Conservation (phyloP, 371 early-diverging fungal genomes). For the Actinomucor elegans region DNA sequence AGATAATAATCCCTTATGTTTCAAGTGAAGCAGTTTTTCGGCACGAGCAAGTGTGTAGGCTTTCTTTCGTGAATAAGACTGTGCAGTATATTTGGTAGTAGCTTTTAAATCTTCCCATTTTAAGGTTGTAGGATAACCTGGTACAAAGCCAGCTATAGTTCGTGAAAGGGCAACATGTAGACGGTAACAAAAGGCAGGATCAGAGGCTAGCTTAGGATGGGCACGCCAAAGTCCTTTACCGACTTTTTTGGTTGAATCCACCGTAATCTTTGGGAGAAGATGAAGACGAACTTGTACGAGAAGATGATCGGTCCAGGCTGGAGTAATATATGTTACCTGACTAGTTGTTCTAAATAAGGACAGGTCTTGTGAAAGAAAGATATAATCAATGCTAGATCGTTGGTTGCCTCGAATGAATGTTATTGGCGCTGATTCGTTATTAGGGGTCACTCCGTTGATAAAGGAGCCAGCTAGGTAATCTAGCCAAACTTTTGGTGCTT, state of each 20-base stretch:
- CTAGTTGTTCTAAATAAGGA: neutral
- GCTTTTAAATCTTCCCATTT: neutral
- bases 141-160: neutral
- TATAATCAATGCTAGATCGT: neutral
- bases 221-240: constrained; percentile 10
- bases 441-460: neutral
- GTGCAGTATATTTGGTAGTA: no score
- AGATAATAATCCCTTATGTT: neutral
- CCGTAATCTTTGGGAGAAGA: neutral
- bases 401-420: neutral
- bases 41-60: neutral
- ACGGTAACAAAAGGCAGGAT: no score
- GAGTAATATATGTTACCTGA: neutral
- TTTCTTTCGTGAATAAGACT: neutral
- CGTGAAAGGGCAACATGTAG: neutral
- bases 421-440: no score
- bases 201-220: neutral
- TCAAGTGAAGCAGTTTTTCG: neutral
- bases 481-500: neutral
- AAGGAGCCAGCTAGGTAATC: neutral
- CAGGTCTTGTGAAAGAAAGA: neutral
- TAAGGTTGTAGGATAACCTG: neutral
- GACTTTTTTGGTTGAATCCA: no score
- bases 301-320: neutral
- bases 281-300: neutral